Conservation (phyloP, 495 filamentous ascomycete species). For the Chaetomium cochliodes region DNA sequence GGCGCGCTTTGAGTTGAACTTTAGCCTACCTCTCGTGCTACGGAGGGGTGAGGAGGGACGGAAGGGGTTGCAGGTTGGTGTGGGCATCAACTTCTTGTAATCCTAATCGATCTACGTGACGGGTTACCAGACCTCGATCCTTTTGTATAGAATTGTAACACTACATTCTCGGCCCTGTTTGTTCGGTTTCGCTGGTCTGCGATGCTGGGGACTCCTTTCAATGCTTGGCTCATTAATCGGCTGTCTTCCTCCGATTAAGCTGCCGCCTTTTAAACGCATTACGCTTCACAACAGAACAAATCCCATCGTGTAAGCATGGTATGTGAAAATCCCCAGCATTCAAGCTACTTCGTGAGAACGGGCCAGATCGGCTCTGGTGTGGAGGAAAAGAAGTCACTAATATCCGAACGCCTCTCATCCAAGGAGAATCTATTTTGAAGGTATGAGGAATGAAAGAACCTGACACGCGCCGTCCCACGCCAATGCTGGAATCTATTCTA, state of each 20-base stretch:
- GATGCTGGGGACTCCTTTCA: no score
- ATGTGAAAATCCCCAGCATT: no score
- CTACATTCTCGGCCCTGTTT: not conserved
- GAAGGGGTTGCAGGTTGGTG: conserved; percentile 89
- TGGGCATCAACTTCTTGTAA: conserved; percentile 91
- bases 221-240: no score
- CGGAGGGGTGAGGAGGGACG: conserved; percentile 78
- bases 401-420: not conserved
- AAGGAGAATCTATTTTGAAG: not conserved
- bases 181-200: no score
- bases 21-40: conserved; percentile 79
- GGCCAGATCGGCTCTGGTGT: no score
- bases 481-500: conserved; percentile 12
- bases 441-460: not conserved
- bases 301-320: no score
- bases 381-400: no score
- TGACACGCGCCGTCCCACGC: not conserved
- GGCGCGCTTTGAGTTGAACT: conserved; percentile 93
- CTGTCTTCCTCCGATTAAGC: no score
- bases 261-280: no score
- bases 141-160: conserved; percentile 1
- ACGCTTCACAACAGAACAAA: no score
- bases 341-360: no score
- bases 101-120: not conserved
- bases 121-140: not conserved